Evolutionary conservation across 176 grass and related monocot genomes (phyloP).

Genomic region (Luzula sylvatica): DNA sequence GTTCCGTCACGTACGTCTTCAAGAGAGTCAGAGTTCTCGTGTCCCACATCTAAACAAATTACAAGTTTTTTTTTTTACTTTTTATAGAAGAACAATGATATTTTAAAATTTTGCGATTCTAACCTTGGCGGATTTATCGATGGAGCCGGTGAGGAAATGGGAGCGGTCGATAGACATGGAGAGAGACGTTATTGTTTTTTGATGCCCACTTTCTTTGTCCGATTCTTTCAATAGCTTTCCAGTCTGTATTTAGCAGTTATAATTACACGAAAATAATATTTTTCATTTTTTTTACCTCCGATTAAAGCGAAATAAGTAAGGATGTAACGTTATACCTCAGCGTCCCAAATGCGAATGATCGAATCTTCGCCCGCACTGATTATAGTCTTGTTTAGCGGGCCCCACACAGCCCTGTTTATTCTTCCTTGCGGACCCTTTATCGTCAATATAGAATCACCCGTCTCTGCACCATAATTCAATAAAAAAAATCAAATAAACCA

Average conservation of each 20-base stretch:
- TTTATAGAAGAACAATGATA: too few relatives aligned
- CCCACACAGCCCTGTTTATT: conserved; percentile 92
- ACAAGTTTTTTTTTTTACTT: too few relatives aligned
- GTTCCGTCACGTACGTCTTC: conserved; percentile 70
- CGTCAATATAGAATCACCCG: conserved; percentile 45
- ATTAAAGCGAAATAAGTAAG: not conserved
- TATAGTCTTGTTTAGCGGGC: conserved; percentile 80
- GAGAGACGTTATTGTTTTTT: conserved; percentile 61
- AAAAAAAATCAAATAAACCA: not conserved
- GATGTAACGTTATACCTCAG: conserved; percentile 39
- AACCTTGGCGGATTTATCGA: conserved; percentile 87
- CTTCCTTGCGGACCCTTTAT: conserved; percentile 74
- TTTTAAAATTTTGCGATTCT: not conserved
- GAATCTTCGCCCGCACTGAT: conserved; percentile 83
- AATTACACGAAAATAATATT: conserved; percentile 2
- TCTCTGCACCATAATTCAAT: conserved; percentile 43
- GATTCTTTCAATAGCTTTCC: conserved; percentile 63
- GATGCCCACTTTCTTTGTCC: conserved; percentile 61
- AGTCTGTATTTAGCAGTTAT: conserved; percentile 31
- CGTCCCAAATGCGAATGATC: conserved; percentile 74
- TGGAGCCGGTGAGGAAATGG: conserved; percentile 67
- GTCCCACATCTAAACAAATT: conserved; percentile 76
- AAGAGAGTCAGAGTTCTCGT: conserved; percentile 57
- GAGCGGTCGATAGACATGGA: conserved; percentile 56
- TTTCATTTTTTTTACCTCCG: not conserved